These are phyloP conservation scores for Seiridium unicorne DNA, from an alignment of 2,329 filamentous ascomycete species.

Conservation along the genomic window DNA sequence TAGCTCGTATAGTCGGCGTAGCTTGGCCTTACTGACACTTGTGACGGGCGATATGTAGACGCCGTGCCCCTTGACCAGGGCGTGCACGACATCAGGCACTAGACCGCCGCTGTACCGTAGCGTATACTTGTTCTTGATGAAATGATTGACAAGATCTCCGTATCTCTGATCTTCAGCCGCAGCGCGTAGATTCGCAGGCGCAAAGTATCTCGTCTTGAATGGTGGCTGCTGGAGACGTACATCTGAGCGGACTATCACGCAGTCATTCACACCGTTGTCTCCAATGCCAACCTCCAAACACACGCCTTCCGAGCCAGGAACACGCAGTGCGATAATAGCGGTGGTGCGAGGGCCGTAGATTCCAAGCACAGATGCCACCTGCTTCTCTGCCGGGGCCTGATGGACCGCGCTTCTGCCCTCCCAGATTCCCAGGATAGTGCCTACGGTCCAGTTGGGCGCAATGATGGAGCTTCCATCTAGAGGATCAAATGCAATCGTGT, in stretches of 20 bases:
- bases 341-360: slow-evolving; percentile 55
- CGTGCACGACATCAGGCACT: slow-evolving; percentile 60
- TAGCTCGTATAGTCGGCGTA: slow-evolving; percentile 58
- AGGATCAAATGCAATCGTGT: slow-evolving; percentile 62
- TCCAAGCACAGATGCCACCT: slow-evolving; percentile 50
- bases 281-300: slow-evolving; percentile 54
- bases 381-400: slow-evolving; percentile 34
- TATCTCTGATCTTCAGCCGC: slow-evolving; percentile 52
- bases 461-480: slow-evolving; percentile 63
- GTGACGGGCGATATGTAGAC: slow-evolving; percentile 60
- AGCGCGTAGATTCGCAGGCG: slow-evolving; percentile 59
- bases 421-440: slow-evolving; percentile 61
- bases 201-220: slow-evolving; percentile 56
- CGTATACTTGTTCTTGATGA: slow-evolving; percentile 54
- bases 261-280: slow-evolving; percentile 20
- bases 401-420: slow-evolving; percentile 43
- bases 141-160: slow-evolving; percentile 45
- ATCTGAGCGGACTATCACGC: slow-evolving; percentile 37
- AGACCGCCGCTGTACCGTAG: slow-evolving; percentile 60
- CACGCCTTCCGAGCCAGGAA: slow-evolving; percentile 33
- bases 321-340: slow-evolving; percentile 52
- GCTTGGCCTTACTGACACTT: slow-evolving; percentile 49
- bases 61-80: slow-evolving; percentile 60
- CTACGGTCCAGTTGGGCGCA: slow-evolving; percentile 56
- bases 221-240: slow-evolving; percentile 37